Conservation (phyloP, 2,329 filamentous ascomycete species). For the Paraphoma sp. region DNA sequence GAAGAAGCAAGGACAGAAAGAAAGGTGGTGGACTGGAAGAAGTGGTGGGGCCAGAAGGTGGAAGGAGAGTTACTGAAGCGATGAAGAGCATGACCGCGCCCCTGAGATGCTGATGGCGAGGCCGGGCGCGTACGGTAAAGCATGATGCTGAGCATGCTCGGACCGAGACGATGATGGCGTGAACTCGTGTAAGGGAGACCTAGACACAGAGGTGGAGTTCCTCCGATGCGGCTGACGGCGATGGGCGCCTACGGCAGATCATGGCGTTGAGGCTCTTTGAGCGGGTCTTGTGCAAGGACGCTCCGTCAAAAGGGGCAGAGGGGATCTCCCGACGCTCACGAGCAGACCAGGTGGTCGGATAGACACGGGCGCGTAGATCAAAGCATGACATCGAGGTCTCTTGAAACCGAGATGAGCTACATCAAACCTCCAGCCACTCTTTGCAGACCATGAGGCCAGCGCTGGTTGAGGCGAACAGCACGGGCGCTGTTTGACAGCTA, state of each 20-base stretch:
- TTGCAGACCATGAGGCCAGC: slow-evolving; percentile 7
- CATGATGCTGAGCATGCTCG: background rate
- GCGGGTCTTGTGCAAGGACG: background rate
- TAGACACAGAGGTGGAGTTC: background rate
- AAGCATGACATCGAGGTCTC: slow-evolving; percentile 30
- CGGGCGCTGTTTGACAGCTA: slow-evolving; percentile 26
- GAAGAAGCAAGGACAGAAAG: slow-evolving; percentile 79
- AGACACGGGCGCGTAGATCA: slow-evolving; percentile 37
- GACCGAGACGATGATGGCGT: slow-evolving; percentile 4
- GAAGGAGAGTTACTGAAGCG: slow-evolving; percentile 30
- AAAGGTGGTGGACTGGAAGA: slow-evolving; percentile 74
- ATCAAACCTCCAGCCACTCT: slow-evolving; percentile 18
- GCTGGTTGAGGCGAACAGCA: slow-evolving; percentile 20
- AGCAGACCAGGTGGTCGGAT: slow-evolving; percentile 7
- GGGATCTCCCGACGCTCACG: slow-evolving; percentile 8
- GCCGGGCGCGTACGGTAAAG: slow-evolving; percentile 8
- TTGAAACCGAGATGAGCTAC: slow-evolving; percentile 26
- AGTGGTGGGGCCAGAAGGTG: slow-evolving; percentile 74
- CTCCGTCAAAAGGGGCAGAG: background rate
- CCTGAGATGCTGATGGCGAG: background rate
- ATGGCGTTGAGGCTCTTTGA: slow-evolving; percentile 1
- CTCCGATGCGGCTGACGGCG: slow-evolving; percentile 3
- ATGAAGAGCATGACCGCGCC: background rate
- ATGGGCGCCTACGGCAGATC: slow-evolving; percentile 3
- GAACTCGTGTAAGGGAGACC: slow-evolving; percentile 2